Evolutionary conservation across 2,329 filamentous ascomycete genomes (phyloP).

Genomic region (Colletotrichum aenigma): DNA sequence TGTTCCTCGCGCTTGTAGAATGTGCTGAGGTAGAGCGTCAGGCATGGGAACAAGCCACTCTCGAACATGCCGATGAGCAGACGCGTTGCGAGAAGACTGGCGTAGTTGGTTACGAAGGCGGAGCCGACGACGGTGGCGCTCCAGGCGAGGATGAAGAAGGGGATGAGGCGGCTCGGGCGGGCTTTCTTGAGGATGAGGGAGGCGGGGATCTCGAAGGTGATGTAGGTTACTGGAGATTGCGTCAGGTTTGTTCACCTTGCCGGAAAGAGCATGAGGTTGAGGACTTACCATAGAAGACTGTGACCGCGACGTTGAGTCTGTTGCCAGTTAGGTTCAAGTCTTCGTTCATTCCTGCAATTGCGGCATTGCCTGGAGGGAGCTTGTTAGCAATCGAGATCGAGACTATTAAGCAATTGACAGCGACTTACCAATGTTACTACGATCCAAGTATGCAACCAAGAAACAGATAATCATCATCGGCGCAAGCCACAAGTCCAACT

Average conservation of each 20-base stretch:
- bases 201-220: constrained; percentile 43
- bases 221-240: constrained; percentile 59
- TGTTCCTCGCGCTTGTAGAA: constrained; percentile 40
- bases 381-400: background rate
- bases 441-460: constrained; percentile 34
- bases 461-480: constrained; percentile 27
- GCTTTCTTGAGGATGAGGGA: constrained; percentile 35
- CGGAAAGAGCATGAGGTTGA: constrained; percentile 52
- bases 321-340: constrained; percentile 34
- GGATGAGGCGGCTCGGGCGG: constrained; percentile 34
- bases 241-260: constrained; percentile 44
- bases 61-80: constrained; percentile 53
- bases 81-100: constrained; percentile 46
- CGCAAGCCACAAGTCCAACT: constrained; percentile 24
- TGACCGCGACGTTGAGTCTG: constrained; percentile 44
- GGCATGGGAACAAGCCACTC: constrained; percentile 52
- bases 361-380: constrained; percentile 28
- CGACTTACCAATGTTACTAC: constrained; percentile 26
- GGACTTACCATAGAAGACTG: constrained; percentile 44
- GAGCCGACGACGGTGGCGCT: constrained; percentile 50
- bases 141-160: constrained; percentile 42
- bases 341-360: constrained; percentile 35
- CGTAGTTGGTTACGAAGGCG: constrained; percentile 46
- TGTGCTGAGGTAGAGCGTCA: constrained; percentile 40
- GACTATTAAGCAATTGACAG: rapidly evolving